phyloP scores from a whole-genome alignment of 768 basidiomycete genomes.

The Tulasnella sp. region DNA sequence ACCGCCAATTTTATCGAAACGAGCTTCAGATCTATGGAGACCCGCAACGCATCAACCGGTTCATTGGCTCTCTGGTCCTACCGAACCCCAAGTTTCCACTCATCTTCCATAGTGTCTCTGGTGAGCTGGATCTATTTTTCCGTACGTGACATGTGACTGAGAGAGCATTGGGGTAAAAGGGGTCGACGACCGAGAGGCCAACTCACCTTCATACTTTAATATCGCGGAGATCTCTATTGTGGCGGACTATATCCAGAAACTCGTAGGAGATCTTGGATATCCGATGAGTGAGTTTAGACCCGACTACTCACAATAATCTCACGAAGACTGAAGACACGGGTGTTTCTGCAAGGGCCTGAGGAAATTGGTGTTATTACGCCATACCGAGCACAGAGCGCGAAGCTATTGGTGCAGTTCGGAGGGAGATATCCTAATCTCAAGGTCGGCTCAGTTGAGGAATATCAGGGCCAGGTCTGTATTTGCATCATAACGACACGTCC shows the following conservation, averaged over 20 bases:
- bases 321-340: background rate
- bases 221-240: background rate
- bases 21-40: background rate
- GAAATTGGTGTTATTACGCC: slow-evolving; percentile 52
- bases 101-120: slow-evolving; percentile 47
- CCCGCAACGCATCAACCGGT: background rate
- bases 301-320: too few species aligned
- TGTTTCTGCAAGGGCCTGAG: background rate
- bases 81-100: slow-evolving; percentile 43
- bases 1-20: background rate
- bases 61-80: slow-evolving; percentile 28
- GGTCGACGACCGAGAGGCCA: slow-evolving; percentile 48
- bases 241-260: background rate
- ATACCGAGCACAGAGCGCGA: slow-evolving; percentile 44
- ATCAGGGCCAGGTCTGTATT: slow-evolving; percentile 21
- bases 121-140: too few species aligned
- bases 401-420: slow-evolving; percentile 26
- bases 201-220: slow-evolving; percentile 64
- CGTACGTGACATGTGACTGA: too few species aligned
- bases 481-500: too few species aligned
- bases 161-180: too few species aligned
- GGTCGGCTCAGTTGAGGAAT: slow-evolving; percentile 55
- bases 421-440: slow-evolving; percentile 31
- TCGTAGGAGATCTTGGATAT: background rate
- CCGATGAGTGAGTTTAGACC: background rate